Conservation (phyloP, 148 eudicot species). For the Cornus controversa region DNA sequence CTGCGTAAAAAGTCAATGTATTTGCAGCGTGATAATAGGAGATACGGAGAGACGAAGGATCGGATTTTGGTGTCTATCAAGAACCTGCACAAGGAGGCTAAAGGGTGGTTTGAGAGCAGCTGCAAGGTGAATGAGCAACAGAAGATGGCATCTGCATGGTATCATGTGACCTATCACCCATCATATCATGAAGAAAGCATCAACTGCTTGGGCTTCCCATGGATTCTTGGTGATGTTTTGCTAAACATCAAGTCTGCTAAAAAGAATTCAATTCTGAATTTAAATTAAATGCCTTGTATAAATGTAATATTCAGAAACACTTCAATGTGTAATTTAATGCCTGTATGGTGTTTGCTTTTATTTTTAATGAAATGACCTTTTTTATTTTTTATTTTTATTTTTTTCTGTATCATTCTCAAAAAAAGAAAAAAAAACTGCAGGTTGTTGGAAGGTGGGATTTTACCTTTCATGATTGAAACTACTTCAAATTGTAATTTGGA, state of each 20-base stretch:
- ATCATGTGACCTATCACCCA: slow-evolving; percentile 79
- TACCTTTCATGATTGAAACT: too few relatives aligned
- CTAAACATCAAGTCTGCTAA: slow-evolving; percentile 57
- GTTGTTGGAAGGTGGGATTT: too few relatives aligned
- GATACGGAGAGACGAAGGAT: slow-evolving; percentile 71
- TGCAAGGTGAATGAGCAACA: slow-evolving; percentile 42
- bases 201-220: slow-evolving; percentile 83
- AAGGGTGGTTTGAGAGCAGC: slow-evolving; percentile 68
- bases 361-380: too few relatives aligned
- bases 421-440: too few relatives aligned
- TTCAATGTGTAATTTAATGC: too few relatives aligned
- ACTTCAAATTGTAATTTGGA: too few relatives aligned
- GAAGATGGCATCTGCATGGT: slow-evolving; percentile 94
- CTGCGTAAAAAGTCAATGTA: slow-evolving; percentile 48
- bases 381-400: too few relatives aligned
- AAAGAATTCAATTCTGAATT: slow-evolving; percentile 16
- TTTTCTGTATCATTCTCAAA: too few relatives aligned
- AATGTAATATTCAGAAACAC: neutral
- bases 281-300: neutral
- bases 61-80: slow-evolving; percentile 66
- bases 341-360: too few relatives aligned
- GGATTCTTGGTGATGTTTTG: slow-evolving; percentile 75
- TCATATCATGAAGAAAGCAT: slow-evolving; percentile 47
- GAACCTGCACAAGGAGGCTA: slow-evolving; percentile 70
- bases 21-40: slow-evolving; percentile 72